Percentiles rank a stretch among this genome's conserved stretches.
Conservation (phyloP, 805 yeast species). For the Starmerella apis region DNA sequence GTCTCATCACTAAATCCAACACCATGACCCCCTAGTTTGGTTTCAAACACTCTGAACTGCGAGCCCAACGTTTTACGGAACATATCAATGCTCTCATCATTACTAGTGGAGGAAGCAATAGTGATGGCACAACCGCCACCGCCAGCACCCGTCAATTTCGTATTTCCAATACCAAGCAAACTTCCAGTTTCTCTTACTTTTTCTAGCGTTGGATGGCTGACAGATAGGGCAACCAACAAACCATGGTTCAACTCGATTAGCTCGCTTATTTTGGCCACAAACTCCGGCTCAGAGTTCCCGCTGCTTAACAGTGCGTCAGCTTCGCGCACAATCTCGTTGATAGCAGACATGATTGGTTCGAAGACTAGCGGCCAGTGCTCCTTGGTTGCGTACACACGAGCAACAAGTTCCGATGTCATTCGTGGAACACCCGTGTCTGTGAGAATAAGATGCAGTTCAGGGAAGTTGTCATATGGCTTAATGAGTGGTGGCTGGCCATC, state of each 20-base stretch:
- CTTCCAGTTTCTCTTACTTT: slow-evolving; percentile 58
- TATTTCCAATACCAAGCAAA: slow-evolving; percentile 58
- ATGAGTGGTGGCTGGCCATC: slow-evolving; percentile 38
- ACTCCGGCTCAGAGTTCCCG: slow-evolving; percentile 32
- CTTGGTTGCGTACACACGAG: slow-evolving; percentile 53
- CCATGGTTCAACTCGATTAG: slow-evolving; percentile 81
- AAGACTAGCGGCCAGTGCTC: slow-evolving; percentile 46
- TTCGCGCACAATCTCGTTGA: slow-evolving; percentile 60
- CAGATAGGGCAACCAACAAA: slow-evolving; percentile 71
- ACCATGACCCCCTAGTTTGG: slow-evolving; percentile 83
- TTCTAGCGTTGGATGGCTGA: slow-evolving; percentile 87
- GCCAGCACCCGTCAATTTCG: slow-evolving; percentile 96
- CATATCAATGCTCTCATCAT: slow-evolving; percentile 29
- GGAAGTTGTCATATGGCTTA: slow-evolving; percentile 60
- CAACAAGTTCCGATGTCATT: slow-evolving; percentile 73
- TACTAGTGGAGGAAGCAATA: slow-evolving; percentile 42
- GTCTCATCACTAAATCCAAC: slow-evolving; percentile 40
- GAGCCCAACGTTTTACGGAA: slow-evolving; percentile 33
- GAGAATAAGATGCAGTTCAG: slow-evolving; percentile 59
- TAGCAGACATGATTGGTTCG: slow-evolving; percentile 56
- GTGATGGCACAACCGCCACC: slow-evolving; percentile 99
- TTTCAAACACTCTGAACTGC: slow-evolving; percentile 66
- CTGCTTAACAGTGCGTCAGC: slow-evolving; percentile 59
- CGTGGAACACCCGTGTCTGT: slow-evolving; percentile 84
- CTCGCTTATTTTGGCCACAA: slow-evolving; percentile 29